Evolutionary conservation across 768 basidiomycete genomes (phyloP), one percentile per base, ranked within the genome.

Genomic region (Naganishia kalamii): DNA sequence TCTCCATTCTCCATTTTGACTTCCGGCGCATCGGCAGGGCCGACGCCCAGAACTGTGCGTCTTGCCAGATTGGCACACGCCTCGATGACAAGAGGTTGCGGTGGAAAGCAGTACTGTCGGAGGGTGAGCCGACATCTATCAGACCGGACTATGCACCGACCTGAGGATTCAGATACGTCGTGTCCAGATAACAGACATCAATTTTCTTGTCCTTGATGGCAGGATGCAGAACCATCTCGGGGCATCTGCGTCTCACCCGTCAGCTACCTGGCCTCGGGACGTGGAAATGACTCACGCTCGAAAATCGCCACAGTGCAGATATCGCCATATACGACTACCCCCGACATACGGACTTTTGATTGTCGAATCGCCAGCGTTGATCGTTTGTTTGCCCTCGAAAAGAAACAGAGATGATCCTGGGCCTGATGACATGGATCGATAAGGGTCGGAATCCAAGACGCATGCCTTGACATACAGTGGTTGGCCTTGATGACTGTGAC

Each of bases 401-500:
- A 94, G 82, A 79, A 97, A 98, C 27, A 99, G 81, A 65, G 87
- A 90, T 1, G 92, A 96, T 4, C 96, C 96, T 5, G 96, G 96
- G 77, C 85, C 80, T 81, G 60, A 3, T 43, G 15, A 19, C 19
- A 52, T 10, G 10, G 10, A 40, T 63, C 6, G 60, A 12, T 2
- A 3, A 4, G 29, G 15, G 13, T 37, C 43, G 35, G 15, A 33
- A 5, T 25, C 29, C 25, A 12, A 21, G 25, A 13, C 41, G 29
- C 2, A 35, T 57, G 6, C 8, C 37, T 48, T 21, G n/a, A 70
- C 81, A 44, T 62, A 83, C 94, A 97, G 74, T 98, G 96, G 75
- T 99, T 98, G 11, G 94, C 96, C 72, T 96, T 90, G n/a, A 99
- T 91, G 43, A 93, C 84, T 1, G 92, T 97, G 4, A 97, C 93